Percentiles rank a stretch among this genome's conserved stretches.
These are phyloP conservation scores for Xanthoconium stramineum DNA, from an alignment of 768 basidiomycete species.

Conservation along the genomic window DNA sequence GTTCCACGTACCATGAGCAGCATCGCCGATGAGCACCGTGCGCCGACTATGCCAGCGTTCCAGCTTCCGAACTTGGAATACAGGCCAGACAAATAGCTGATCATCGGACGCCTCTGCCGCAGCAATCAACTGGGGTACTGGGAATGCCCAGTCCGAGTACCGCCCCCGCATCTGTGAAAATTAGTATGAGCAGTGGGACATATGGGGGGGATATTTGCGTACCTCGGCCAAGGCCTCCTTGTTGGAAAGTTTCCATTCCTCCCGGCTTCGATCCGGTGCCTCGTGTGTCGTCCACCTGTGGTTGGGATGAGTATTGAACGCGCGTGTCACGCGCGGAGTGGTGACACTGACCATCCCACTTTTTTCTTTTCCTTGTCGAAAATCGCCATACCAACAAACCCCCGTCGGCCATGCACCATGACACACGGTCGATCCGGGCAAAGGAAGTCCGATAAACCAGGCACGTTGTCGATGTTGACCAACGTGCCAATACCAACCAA, in stretches of 20 bases:
- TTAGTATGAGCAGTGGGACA: neutral
- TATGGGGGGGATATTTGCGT: neutral
- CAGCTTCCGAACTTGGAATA: constrained; percentile 24
- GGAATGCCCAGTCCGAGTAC: constrained; percentile 28
- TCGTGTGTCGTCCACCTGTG: constrained; percentile 31
- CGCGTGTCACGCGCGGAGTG: neutral
- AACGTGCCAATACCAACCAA: constrained; percentile 24
- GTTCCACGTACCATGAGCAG: constrained; percentile 27
- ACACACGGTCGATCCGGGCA: constrained; percentile 25
- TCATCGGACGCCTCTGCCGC: constrained; percentile 15
- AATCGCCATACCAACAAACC: constrained; percentile 27
- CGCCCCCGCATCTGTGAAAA: constrained; percentile 22
- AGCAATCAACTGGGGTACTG: constrained; percentile 26
- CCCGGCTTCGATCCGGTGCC: constrained; percentile 22
- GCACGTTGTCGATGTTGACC: constrained; percentile 15
- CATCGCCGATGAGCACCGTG: constrained; percentile 31
- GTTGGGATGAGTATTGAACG: neutral
- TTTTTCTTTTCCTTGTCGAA: constrained; percentile 26
- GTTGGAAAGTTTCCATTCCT: constrained; percentile 29
- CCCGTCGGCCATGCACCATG: constrained; percentile 27
- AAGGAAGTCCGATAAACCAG: constrained; percentile 20
- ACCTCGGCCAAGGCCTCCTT: constrained; percentile 20
- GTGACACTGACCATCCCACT: constrained; percentile 22
- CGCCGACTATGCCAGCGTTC: constrained; percentile 24
- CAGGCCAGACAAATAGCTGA: constrained; percentile 27